These are phyloP conservation scores for Gigaspora rosea DNA, from an alignment of 192 early-diverging fungal species.

Conservation along the genomic window DNA sequence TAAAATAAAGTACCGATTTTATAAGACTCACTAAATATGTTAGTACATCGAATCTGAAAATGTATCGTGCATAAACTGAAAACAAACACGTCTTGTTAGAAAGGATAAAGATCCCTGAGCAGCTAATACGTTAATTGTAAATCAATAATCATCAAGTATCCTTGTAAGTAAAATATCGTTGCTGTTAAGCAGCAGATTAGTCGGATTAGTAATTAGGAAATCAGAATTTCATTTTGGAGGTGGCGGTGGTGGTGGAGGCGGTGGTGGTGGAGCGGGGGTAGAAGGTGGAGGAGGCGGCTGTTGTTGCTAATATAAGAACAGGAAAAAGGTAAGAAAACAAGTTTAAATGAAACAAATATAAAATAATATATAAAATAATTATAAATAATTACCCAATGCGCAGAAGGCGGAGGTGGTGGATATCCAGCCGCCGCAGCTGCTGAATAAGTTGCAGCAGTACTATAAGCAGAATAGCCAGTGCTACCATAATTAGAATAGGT, in stretches of 20 bases:
- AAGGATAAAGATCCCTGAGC: too few species aligned
- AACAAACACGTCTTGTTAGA: too few species aligned
- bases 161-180: conserved; percentile 1
- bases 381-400: conserved; percentile 20
- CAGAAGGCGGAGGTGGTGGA: conserved; percentile 29
- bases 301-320: neutral
- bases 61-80: too few species aligned
- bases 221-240: conserved; percentile 15
- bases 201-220: conserved; percentile 1
- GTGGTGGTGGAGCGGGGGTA: conserved; percentile 31
- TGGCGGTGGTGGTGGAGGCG: conserved; percentile 32
- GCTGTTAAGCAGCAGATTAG: neutral
- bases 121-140: too few species aligned
- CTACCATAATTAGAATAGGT: neutral
- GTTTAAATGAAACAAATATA: neutral
- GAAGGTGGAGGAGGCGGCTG: conserved; percentile 33
- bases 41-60: too few species aligned
- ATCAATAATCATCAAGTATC: too few species aligned
- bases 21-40: too few species aligned
- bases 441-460: conserved; percentile 12
- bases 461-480: conserved; percentile 3
- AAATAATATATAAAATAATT: neutral
- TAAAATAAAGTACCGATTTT: too few species aligned
- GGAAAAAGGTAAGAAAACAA: neutral
- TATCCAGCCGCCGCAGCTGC: conserved; percentile 26